Percentiles rank a stretch among this genome's conserved stretches.
Evolutionary conservation across 1,284 basidiomycete species (phyloP).

Genomic region (Rhodotorula sp.): DNA sequence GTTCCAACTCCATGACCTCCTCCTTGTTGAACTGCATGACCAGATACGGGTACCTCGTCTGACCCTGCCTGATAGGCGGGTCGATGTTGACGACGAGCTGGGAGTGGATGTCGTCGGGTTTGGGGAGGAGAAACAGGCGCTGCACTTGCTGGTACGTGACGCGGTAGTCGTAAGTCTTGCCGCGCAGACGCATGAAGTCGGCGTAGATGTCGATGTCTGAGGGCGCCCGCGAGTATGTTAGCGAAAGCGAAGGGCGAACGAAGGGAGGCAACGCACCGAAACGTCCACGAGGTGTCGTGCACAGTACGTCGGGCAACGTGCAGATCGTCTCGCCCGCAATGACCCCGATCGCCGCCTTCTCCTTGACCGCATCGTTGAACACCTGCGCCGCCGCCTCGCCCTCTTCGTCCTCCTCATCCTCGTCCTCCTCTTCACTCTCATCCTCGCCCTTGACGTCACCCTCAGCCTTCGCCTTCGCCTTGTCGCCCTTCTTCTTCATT

Average conservation of each 20-base stretch:
- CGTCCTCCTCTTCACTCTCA: slow-evolving; percentile 47
- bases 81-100: slow-evolving; percentile 88
- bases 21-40: slow-evolving; percentile 97
- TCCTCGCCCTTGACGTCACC: slow-evolving; percentile 49
- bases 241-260: background rate
- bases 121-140: slow-evolving; percentile 87
- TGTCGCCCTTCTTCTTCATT: slow-evolving; percentile 41
- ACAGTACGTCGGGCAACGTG: slow-evolving; percentile 94
- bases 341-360: slow-evolving; percentile 92
- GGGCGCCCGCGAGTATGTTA: background rate
- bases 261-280: slow-evolving; percentile 26
- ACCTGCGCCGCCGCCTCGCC: slow-evolving; percentile 83
- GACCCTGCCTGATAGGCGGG: slow-evolving; percentile 94
- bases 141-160: slow-evolving; percentile 88
- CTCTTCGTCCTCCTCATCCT: slow-evolving; percentile 53
- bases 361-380: slow-evolving; percentile 95
- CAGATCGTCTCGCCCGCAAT: slow-evolving; percentile 89
- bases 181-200: slow-evolving; percentile 86
- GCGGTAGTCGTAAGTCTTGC: slow-evolving; percentile 99
- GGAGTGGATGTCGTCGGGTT: slow-evolving; percentile 89
- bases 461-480: slow-evolving; percentile 59
- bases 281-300: slow-evolving; percentile 68
- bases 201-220: slow-evolving; percentile 94
- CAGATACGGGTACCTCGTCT: slow-evolving; percentile 95
- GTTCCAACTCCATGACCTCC: slow-evolving; percentile 93